Base-by-base conservation (phyloP, 1,284 basidiomycete genomes). In the Acaromyces ingoldii region DNA sequence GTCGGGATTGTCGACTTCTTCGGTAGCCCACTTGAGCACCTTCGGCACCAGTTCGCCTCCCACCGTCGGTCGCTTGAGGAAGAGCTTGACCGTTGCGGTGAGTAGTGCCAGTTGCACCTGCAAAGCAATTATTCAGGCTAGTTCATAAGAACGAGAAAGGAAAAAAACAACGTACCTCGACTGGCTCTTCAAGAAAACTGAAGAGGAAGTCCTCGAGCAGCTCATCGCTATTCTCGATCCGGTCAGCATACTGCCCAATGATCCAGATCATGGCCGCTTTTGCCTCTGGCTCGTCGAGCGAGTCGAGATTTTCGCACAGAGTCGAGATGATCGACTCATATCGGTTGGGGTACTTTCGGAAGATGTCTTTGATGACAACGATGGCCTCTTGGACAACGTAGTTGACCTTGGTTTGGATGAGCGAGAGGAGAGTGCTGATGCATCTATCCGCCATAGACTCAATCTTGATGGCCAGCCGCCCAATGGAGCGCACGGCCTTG, bases 181-280 rank as follows among this genome's bases (percentile, higher is more conserved):
- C 84, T n/a, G 86, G 83, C 76, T 98, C 95, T 55, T 97, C 92
- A 63, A 93, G 77, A 79, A 98, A 99, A 1, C 83, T 86, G 62
- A 88, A 92, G 40, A 92, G 79, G 55, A 97, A 82, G 61, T 95
- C 91, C 60, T 95, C 91, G 68, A 99, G 80, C 43, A 98, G 81
- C 67, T 98, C 92, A 71, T 96, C 91, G 6, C 87, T 88, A 67
- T 97, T 96, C 53, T 96, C 90, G 57, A 99, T 98, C 65, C 87
- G 83, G 74, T 98, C 85, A 4, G 93, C 90, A 71, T 92, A 98
- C 77, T 99, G 91, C 1, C 95, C 95, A 47, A 98, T 81, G 67
- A 98, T 92, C 95, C 95, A 99, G 51, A 99, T 85, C 83, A 98
- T 91, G 1, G 92, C 87, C 0, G 92, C 88, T 67, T 96, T 96